These are phyloP conservation scores for Hypoxylon crocopeplum DNA, from an alignment of 495 filamentous ascomycete genomes.

Conservation along the genomic window DNA sequence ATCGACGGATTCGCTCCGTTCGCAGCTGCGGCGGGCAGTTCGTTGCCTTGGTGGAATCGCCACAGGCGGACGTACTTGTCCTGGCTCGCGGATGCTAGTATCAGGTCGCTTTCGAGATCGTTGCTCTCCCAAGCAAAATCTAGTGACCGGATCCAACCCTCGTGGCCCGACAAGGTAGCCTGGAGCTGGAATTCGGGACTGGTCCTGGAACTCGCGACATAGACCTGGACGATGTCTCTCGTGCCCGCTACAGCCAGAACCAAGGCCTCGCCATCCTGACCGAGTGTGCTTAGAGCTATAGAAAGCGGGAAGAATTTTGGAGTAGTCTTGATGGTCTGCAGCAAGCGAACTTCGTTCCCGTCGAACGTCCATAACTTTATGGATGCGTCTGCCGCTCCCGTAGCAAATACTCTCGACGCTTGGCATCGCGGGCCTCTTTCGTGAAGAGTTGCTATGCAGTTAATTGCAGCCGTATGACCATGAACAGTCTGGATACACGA, in stretches of 20 bases:
- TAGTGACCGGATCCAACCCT: conserved; percentile 91
- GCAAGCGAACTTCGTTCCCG: conserved; percentile 52
- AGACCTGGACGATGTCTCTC: conserved; percentile 77
- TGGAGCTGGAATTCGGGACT: conserved; percentile 68
- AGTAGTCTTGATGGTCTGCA: conserved; percentile 75
- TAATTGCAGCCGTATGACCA: conserved; percentile 78
- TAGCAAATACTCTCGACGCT: conserved; percentile 61
- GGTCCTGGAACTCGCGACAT: conserved; percentile 52
- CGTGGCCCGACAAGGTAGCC: conserved; percentile 85
- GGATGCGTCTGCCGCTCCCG: conserved; percentile 81
- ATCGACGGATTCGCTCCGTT: conserved; percentile 51
- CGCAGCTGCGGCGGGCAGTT: conserved; percentile 57
- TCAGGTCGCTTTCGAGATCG: conserved; percentile 64
- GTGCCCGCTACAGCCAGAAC: conserved; percentile 88
- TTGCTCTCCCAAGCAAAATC: conserved; percentile 72
- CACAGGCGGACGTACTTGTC: conserved; percentile 97
- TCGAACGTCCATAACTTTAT: conserved; percentile 77
- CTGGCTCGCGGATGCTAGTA: conserved; percentile 93
- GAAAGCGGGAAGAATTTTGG: conserved; percentile 83
- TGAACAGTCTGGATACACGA: conserved; percentile 56
- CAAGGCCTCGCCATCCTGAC: conserved; percentile 52
- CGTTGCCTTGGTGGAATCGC: conserved; percentile 76
- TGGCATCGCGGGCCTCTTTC: conserved; percentile 8
- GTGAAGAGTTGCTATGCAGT: conserved; percentile 70
- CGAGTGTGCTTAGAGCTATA: conserved; percentile 68